Conservation (phyloP, 1,284 basidiomycete genomes). For the Naganishia sp. region DNA sequence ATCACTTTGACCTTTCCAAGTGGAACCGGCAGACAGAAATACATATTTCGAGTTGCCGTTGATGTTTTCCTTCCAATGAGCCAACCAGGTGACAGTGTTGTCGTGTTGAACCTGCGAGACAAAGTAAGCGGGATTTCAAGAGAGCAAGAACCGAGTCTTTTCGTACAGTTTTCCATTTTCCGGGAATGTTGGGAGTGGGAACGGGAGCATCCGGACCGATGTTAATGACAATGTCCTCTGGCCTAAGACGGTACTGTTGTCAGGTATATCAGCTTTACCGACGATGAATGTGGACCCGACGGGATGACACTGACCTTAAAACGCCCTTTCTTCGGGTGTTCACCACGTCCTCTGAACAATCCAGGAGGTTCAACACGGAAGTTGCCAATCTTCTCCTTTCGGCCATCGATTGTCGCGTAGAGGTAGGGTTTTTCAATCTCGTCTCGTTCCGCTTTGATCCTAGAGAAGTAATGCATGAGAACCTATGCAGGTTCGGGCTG, state of each 20-base stretch:
- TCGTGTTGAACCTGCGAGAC: conserved; percentile 68
- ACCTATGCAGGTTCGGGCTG: neutral
- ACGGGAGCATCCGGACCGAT: conserved; percentile 73
- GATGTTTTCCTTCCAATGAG: conserved; percentile 95
- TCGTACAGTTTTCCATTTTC: conserved; percentile 70
- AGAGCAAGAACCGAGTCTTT: too few relatives aligned
- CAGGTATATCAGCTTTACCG: conserved; percentile 34
- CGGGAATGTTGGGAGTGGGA: conserved; percentile 82
- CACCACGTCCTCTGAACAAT: conserved; percentile 94
- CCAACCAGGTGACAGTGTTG: conserved; percentile 94
- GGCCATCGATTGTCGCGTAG: conserved; percentile 84
- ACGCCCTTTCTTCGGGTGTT: conserved; percentile 96
- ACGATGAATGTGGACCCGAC: neutral
- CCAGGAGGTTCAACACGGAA: conserved; percentile 98
- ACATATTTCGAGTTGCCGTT: conserved; percentile 93
- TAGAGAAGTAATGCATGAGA: conserved; percentile 28
- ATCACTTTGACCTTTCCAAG: conserved; percentile 94
- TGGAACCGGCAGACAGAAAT: conserved; percentile 88
- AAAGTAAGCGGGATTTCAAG: neutral
- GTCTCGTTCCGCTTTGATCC: conserved; percentile 78
- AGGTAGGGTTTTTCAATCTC: conserved; percentile 81
- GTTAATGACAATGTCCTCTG: conserved; percentile 93
- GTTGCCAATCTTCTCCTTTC: conserved; percentile 97
- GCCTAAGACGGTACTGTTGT: conserved; percentile 73
- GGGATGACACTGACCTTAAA: conserved; percentile 69